phyloP scores from a whole-genome alignment of 306 rosid genomes.

The Cucurbita maxima region DNA sequence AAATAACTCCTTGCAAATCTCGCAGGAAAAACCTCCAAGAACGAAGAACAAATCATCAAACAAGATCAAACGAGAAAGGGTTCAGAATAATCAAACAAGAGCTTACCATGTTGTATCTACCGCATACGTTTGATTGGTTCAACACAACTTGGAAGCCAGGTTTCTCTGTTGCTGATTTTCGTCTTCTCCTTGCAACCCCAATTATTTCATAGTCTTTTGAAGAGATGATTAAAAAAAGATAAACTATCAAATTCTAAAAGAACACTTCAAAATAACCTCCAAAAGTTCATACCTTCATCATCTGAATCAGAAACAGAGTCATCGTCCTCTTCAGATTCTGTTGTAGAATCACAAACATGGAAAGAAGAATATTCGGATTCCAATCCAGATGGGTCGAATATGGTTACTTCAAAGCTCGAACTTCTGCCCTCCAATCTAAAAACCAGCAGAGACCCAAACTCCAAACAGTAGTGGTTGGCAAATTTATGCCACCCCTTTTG shows the following conservation, averaged over 20 bases:
- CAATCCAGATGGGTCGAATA: not conserved
- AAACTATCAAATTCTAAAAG: no score
- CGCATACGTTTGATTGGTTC: not conserved
- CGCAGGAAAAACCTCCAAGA: not conserved
- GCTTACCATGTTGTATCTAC: not conserved
- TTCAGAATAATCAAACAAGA: not conserved
- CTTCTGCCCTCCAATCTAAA: not conserved
- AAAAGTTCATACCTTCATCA: not conserved
- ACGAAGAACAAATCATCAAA: not conserved
- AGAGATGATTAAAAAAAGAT: no score
- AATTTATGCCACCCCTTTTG: not conserved
- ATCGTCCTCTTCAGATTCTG: no score
- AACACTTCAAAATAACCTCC: no score
- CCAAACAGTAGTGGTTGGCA: not conserved
- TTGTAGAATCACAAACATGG: not conserved
- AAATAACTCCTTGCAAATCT: not conserved
- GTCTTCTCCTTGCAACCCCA: not conserved
- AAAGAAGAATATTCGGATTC: not conserved
- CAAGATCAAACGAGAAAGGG: not conserved
- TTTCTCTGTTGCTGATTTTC: not conserved
- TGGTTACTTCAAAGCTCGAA: not conserved
- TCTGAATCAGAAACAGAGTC: not conserved
- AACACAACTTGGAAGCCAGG: constrained; percentile 4
- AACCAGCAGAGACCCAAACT: not conserved
- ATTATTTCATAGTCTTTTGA: not conserved